Evolutionary conservation across 73 alveolate genomes (phyloP).

Genomic region (Stentor roeselii): DNA sequence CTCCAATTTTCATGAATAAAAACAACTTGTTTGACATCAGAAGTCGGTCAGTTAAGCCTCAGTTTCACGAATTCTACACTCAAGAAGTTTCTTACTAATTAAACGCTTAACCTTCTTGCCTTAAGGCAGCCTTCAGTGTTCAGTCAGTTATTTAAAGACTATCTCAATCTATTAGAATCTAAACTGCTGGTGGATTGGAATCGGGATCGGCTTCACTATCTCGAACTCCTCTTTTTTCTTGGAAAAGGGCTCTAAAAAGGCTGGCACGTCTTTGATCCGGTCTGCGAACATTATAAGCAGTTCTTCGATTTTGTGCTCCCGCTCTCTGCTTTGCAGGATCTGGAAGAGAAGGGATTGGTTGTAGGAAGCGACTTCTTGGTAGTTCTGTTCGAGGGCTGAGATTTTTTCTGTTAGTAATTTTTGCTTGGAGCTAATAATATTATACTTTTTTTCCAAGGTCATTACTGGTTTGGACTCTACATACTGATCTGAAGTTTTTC

Average conservation of each 20-base stretch:
- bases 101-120: no score
- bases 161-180: no score
- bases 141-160: no score
- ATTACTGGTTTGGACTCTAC: not conserved
- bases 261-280: not conserved
- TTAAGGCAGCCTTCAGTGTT: no score
- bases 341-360: not conserved
- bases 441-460: not conserved
- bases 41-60: no score
- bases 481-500: slow-evolving; percentile 13
- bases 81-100: no score
- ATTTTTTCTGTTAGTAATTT: not conserved
- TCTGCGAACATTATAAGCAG: not conserved
- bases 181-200: not conserved
- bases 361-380: not conserved
- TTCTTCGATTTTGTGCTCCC: not conserved
- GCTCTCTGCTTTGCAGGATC: not conserved
- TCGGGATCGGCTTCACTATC: not conserved
- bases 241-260: not conserved
- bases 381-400: not conserved
- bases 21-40: no score
- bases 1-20: no score
- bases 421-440: not conserved
- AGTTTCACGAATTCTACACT: no score
- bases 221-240: not conserved